Percentiles rank a stretch among this genome's conserved stretches.
These are phyloP conservation scores for Nicotiana attenuata DNA, from an alignment of 257 asterid species.

Conservation along the genomic window DNA sequence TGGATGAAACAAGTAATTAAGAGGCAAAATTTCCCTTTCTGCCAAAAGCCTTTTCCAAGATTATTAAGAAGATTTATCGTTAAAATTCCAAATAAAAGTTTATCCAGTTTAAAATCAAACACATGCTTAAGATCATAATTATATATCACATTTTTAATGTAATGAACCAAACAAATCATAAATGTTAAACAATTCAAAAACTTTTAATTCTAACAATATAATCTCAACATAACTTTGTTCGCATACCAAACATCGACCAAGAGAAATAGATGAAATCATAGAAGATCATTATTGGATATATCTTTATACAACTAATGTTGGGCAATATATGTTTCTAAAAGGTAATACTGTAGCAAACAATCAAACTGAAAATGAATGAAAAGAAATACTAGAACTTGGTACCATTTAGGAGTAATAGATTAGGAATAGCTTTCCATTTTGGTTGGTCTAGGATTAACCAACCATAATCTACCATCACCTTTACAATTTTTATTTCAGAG, in stretches of 20 bases:
- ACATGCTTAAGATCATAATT: neutral
- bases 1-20: neutral
- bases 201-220: neutral
- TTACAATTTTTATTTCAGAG: neutral
- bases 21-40: neutral
- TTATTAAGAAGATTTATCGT: neutral
- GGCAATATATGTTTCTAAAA: neutral
- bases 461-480: neutral
- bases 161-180: neutral
- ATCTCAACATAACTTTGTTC: neutral
- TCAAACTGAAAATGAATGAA: neutral
- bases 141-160: neutral
- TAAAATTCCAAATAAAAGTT: no score
- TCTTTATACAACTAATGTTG: neutral
- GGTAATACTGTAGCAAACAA: neutral
- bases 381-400: neutral
- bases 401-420: neutral
- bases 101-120: no score
- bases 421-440: neutral
- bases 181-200: neutral
- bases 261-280: neutral
- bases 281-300: neutral
- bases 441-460: conserved; percentile 7
- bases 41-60: neutral
- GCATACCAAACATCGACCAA: neutral